Conservation (phyloP, 176 grass and related monocot species). For the Rhynchospora breviuscula region DNA sequence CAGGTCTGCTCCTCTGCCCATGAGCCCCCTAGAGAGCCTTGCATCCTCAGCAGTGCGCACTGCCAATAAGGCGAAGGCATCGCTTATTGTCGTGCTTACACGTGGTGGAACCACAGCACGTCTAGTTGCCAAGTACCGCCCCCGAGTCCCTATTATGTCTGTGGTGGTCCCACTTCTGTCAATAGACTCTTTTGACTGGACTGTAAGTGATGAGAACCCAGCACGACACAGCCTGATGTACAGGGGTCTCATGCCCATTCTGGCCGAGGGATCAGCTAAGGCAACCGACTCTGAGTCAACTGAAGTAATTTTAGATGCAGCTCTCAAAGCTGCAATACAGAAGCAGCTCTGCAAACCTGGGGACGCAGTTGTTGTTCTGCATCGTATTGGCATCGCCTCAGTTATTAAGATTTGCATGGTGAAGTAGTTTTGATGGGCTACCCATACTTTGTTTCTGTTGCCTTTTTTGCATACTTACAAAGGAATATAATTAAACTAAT, state of each 20-base stretch:
- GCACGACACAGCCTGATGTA: slow-evolving; percentile 78
- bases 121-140: slow-evolving; percentile 74
- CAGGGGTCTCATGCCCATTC: slow-evolving; percentile 63
- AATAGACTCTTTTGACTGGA: slow-evolving; percentile 76
- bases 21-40: slow-evolving; percentile 84
- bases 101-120: slow-evolving; percentile 86
- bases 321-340: slow-evolving; percentile 49
- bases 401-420: slow-evolving; percentile 97
- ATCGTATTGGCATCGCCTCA: slow-evolving; percentile 72
- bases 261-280: slow-evolving; percentile 82
- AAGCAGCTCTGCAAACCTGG: slow-evolving; percentile 71
- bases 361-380: slow-evolving; percentile 60
- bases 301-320: slow-evolving; percentile 66
- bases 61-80: slow-evolving; percentile 70
- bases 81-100: slow-evolving; percentile 72
- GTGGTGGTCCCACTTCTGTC: slow-evolving; percentile 74
- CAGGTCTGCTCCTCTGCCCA: slow-evolving; percentile 67
- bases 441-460: background rate
- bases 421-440: slow-evolving; percentile 34
- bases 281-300: slow-evolving; percentile 83
- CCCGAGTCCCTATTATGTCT: slow-evolving; percentile 76
- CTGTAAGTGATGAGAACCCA: slow-evolving; percentile 59
- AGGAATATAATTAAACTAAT: background rate
- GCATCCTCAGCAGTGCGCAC: slow-evolving; percentile 83
- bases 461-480: background rate